phyloP scores from a whole-genome alignment of 2,329 filamentous ascomycete species.

The Calonectria leucothoes region DNA sequence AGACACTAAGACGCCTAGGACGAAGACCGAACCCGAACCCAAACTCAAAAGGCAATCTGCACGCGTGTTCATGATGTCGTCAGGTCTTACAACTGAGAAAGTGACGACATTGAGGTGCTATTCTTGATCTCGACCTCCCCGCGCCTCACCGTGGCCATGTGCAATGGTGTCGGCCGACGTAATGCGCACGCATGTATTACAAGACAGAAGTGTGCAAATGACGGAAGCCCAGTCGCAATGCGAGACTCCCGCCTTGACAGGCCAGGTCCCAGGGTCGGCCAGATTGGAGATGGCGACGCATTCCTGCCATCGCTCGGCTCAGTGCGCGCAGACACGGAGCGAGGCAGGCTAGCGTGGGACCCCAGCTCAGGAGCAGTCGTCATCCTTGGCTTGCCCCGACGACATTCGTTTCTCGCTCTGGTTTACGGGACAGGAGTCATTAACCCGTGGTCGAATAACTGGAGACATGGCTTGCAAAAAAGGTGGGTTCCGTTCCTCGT shows the following conservation, averaged over 20 bases:
- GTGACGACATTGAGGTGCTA: constrained; percentile 15
- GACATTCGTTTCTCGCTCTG: neutral
- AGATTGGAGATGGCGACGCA: constrained; percentile 28
- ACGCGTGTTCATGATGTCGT: constrained; percentile 25
- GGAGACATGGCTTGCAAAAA: constrained; percentile 11
- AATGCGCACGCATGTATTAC: neutral
- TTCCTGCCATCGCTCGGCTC: constrained; percentile 3
- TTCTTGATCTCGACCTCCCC: constrained; percentile 6
- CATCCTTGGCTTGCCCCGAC: constrained; percentile 6
- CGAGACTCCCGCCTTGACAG: constrained; percentile 1
- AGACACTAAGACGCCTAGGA: neutral
- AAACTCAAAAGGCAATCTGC: constrained; percentile 28
- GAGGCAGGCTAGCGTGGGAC: neutral
- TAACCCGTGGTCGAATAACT: neutral
- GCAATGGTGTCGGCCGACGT: neutral
- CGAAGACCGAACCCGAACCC: constrained; percentile 4
- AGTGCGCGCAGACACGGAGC: neutral
- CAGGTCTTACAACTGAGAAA: neutral
- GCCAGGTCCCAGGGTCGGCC: constrained; percentile 7
- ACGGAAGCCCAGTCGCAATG: constrained; percentile 18
- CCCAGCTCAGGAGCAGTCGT: constrained; percentile 7
- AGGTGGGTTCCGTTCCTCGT: neutral
- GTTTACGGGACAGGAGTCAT: neutral
- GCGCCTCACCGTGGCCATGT: neutral
- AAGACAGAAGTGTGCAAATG: neutral